Evolutionary conservation across 1,284 basidiomycete species (phyloP).

Genomic region (Grifola frondosa): DNA sequence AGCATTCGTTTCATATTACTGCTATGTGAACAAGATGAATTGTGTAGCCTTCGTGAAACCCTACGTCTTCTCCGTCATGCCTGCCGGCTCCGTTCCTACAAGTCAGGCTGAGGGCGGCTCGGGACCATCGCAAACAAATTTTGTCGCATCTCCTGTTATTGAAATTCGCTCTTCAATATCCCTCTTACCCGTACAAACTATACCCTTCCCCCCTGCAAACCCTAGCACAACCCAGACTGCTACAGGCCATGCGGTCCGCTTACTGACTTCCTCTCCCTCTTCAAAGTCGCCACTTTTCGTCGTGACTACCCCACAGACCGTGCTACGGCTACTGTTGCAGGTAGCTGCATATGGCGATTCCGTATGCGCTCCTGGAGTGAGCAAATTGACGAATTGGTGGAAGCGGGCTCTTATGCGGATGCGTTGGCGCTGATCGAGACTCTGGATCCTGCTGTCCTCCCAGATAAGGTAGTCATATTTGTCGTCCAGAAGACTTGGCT

Average conservation of each 20-base stretch:
- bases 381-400: conserved; percentile 85
- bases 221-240: conserved; percentile 27
- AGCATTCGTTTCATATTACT: conserved; percentile 14
- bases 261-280: conserved; percentile 52
- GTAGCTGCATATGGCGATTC: conserved; percentile 79
- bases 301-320: conserved; percentile 72
- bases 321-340: conserved; percentile 56
- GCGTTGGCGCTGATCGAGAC: conserved; percentile 80
- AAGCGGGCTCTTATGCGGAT: conserved; percentile 72
- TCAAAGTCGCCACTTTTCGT: conserved; percentile 64
- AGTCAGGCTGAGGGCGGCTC: conserved; percentile 22
- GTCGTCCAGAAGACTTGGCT: background rate
- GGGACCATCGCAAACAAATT: conserved; percentile 24
- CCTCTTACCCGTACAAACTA: conserved; percentile 59
- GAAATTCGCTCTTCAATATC: conserved; percentile 83
- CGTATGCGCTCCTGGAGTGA: conserved; percentile 72
- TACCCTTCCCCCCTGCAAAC: conserved; percentile 62
- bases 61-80: conserved; percentile 81
- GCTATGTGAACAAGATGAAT: background rate
- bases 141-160: conserved; percentile 57
- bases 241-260: conserved; percentile 56
- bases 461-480: conserved; percentile 60
- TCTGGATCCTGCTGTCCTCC: conserved; percentile 59
- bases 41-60: conserved; percentile 74
- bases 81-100: conserved; percentile 58